Base-by-base conservation (phyloP, 306 rosid genomes). In the Lathyrus oleraceus region DNA sequence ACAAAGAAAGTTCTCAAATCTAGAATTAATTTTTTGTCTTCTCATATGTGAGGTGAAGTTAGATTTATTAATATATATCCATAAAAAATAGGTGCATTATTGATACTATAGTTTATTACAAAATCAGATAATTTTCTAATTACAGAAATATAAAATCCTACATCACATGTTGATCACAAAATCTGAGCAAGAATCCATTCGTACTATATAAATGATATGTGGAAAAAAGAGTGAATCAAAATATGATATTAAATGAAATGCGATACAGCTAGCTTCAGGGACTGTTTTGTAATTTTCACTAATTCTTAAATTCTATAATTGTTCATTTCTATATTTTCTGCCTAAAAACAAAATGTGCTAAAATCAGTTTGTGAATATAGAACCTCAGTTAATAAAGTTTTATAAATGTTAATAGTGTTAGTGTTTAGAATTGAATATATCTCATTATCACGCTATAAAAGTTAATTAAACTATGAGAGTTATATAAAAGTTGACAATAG, bases 1-100 rank as follows among this genome's bases (percentile, higher is more conserved):
- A 19, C 20, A 51, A 49, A 65, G 25, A 59, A 10, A 16, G 39
- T 35, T 35, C 38, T 25, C 15, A 71, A 69, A 60, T 71, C 19
- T 47, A 5, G 38, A 6, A 5, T 49, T 49, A 8, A 6, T 51
- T 23, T 16, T 44, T 21, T 43, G 27, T 43, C 5, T 47, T 35
- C 16, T 14, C 56, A 25, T 14, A 25, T 14, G 20, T 17, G 40
- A 45, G 16, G 28, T 10, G 1, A 17, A 47, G 39, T 32, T 19
- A 59, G 12, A 52, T 20, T 52, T 9, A 10, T 20, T 19, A 49
- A 16, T 49, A 49, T 44, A 14, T 45, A 21, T 60, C 47, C 35
- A 57, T 42, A 54, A 71, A 11, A 4, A 45, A 23, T 52, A 69
- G 38, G 11, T 53, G 40, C 16, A 14, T 11, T 40, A 30, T 28